Evolutionary conservation across 2,329 filamentous ascomycete genomes (phyloP), one percentile per base, ranked within the genome.

Genomic region (Hirsutella rhossiliensis): DNA sequence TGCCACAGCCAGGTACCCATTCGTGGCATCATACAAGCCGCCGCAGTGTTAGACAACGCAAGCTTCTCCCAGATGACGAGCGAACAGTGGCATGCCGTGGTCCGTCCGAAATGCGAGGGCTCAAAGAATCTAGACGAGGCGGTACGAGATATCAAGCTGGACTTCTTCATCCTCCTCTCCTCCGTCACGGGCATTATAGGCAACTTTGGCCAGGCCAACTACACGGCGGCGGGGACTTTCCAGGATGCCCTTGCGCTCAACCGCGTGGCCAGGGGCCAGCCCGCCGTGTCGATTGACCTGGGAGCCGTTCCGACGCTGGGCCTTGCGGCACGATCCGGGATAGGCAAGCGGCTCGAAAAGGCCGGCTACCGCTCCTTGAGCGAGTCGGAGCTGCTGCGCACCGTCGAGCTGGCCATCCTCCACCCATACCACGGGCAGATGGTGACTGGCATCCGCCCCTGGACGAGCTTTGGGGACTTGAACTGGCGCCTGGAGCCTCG

Each of bases 21-120:
- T 13, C 36, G 36, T 13, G 66, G 66, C 31, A 52, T 68, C 4
- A 50, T 69, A 18, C 63, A 68, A 37, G 52, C 56, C 7, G 60
- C 67, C 17, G 64, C 68, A 62, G 62, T 67, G 6, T 48, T 56
- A 11, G 43, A 49, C 12, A 54, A 57, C 11, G 27, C 29, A 2
- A 29, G 45, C 5, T 45, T 58, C 8, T 40, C 43, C 19, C 45
- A 42, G 12, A 62, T 64, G 58, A 54, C 46, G 8, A 38, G 49
- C 29, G 43, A 52, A 3, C 42, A 56, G 4, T 63, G 54, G 52
- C 41, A 48, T 5, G 43, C 44, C 2, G 49, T 49, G n/a, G 44
- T 54, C 17, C 41, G 43, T 13, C 57, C 59, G 12, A 68, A 67
- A 45, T 54, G 61, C 15, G 20, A 50, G 6, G 62, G 61, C 4